Percentiles rank a stretch among this genome's conserved stretches.
These are phyloP conservation scores for Coemansia sp. DNA, from an alignment of 192 early-diverging fungal genomes.

Conservation along the genomic window DNA sequence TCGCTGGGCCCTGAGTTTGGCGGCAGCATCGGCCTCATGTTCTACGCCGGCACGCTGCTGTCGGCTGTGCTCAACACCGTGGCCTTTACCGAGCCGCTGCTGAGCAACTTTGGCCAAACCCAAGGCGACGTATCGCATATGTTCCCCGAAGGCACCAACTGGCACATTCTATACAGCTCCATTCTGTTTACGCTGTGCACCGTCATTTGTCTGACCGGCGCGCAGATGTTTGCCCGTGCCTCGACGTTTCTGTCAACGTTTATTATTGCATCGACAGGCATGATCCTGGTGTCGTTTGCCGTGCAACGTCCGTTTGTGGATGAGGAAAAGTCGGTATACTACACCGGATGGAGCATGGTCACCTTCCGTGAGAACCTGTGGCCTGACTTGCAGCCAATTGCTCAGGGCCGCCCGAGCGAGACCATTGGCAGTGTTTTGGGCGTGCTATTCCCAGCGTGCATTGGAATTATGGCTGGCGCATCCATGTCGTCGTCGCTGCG, in stretches of 20 bases:
- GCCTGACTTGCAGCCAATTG: slow-evolving; percentile 57
- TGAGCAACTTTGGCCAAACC: slow-evolving; percentile 61
- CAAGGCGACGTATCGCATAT: slow-evolving; percentile 54
- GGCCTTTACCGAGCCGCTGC: slow-evolving; percentile 66
- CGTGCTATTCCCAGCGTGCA: slow-evolving; percentile 69
- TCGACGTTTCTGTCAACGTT: slow-evolving; percentile 58
- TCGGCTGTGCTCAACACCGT: slow-evolving; percentile 63
- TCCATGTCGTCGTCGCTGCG: slow-evolving; percentile 70
- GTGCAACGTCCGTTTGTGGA: slow-evolving; percentile 56
- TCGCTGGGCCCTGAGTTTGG: slow-evolving; percentile 74
- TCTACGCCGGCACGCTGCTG: slow-evolving; percentile 61
- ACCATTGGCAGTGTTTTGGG: slow-evolving; percentile 59
- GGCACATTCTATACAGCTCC: slow-evolving; percentile 60
- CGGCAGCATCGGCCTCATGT: slow-evolving; percentile 69
- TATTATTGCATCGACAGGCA: slow-evolving; percentile 58
- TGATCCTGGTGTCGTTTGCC: slow-evolving; percentile 63
- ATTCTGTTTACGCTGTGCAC: slow-evolving; percentile 58
- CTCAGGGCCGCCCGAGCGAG: slow-evolving; percentile 50
- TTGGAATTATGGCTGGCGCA: slow-evolving; percentile 69
- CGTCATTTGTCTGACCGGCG: slow-evolving; percentile 59
- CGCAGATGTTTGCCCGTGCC: slow-evolving; percentile 61
- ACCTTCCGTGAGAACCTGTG: slow-evolving; percentile 66
- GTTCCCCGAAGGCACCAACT: slow-evolving; percentile 61
- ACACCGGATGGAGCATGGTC: slow-evolving; percentile 61
- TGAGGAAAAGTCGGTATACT: slow-evolving; percentile 56